Evolutionary conservation across 2,329 filamentous ascomycete species (phyloP), one percentile per base, ranked within the genome.

Genomic region (Exophiala phaeomuriformis): DNA sequence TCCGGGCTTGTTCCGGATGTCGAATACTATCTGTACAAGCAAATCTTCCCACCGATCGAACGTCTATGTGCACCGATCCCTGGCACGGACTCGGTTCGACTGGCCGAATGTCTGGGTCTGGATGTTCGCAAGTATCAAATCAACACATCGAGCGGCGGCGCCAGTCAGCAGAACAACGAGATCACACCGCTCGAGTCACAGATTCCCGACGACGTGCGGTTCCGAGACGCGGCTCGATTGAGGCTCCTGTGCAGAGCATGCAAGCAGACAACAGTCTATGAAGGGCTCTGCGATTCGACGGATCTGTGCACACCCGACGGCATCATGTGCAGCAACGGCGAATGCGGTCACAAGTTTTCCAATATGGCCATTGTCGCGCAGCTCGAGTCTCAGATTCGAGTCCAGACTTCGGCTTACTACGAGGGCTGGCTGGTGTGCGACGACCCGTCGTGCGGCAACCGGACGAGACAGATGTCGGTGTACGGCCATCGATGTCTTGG

Each of bases 11-110:
- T 85, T 53, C 88, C 90, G 1, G 93, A 98, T 66, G 81, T 96
- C n/a, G 93, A 98, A 67, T 97, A 90, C 81, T 98, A 98, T 69
- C 82, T 98, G 37, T 86, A 89, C 75, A 98, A 98, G 75, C 93
- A 98, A 71, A 96, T 98, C 55, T 89, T 98, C 72, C 93, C 93
- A 7, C 93, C 93, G 0, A 93, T 98, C 29, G 93, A 98, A 73
- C 88, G 93, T 78, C 83, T 98, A 27, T 98, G 93, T 68, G 93
- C 91, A 57, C 95, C 95, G 56, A 96, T 98, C 64, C 82, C 82
- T 9, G 93, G 93, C 55, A 98, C 93, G 1, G 94, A 95, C 59
- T 86, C 91, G 5, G 82, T 88, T 1, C 84, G 90, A 60, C 79
- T 98, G 6, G 93, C 93, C 1, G 90, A 96, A 67, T 95, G 93